A percentile compares a stretch with the other conserved stretches of the same genome.
These are phyloP conservation scores for Wickerhamiella azymoides DNA, from an alignment of 805 yeast genomes.

Conservation along the genomic window DNA sequence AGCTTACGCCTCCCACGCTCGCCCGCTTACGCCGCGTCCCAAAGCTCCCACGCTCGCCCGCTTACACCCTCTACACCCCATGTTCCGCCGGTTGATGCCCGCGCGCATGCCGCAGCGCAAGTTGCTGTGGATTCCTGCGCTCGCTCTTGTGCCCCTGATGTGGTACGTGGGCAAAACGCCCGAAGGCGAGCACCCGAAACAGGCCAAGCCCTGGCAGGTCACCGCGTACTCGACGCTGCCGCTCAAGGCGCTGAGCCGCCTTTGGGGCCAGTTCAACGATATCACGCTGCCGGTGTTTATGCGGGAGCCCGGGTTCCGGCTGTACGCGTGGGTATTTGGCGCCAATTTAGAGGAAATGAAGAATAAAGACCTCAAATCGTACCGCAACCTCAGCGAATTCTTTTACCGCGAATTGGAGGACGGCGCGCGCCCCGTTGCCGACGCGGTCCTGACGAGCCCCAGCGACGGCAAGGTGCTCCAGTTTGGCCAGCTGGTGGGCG, in stretches of 20 bases:
- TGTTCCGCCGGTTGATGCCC: not conserved
- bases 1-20: too few relatives aligned
- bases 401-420: constrained; percentile 73
- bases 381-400: constrained; percentile 74
- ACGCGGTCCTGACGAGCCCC: constrained; percentile 65
- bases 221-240: constrained; percentile 86
- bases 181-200: constrained; percentile 19
- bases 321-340: constrained; percentile 71
- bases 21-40: too few relatives aligned
- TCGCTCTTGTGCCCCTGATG: not conserved
- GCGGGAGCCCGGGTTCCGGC: constrained; percentile 63
- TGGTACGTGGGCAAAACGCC: not conserved
- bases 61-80: too few relatives aligned
- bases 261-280: constrained; percentile 89
- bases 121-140: not conserved
- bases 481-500: constrained; percentile 62
- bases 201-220: constrained; percentile 73
- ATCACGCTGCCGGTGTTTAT: constrained; percentile 78
- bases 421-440: constrained; percentile 63
- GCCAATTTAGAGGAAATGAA: constrained; percentile 81
- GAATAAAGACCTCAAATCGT: constrained; percentile 63
- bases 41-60: too few relatives aligned
- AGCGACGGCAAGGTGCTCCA: constrained; percentile 86
- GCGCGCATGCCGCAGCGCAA: constrained; percentile 5
- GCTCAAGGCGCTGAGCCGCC: constrained; percentile 72